phyloP scores from a whole-genome alignment of 192 early-diverging fungal species.

The Mycoemilia scoparia region DNA sequence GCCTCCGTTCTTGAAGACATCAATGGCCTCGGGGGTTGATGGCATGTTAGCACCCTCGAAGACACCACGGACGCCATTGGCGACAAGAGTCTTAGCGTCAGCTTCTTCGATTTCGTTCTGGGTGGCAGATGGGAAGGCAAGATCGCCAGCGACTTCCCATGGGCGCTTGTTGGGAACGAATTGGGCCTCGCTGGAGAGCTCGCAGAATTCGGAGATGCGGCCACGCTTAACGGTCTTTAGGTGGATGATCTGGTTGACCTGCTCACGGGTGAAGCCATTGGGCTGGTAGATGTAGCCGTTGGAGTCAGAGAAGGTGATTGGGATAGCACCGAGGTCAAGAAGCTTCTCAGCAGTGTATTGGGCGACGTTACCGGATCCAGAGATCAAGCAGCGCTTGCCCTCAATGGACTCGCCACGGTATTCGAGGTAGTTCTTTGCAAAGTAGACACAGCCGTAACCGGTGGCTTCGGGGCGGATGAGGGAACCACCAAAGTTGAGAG shows the following conservation, averaged over 20 bases:
- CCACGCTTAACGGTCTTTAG: slow-evolving; percentile 33
- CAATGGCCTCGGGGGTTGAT: slow-evolving; percentile 34
- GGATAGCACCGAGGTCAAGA: slow-evolving; percentile 29
- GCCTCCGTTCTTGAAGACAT: slow-evolving; percentile 26
- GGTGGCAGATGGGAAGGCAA: slow-evolving; percentile 36
- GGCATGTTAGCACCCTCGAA: slow-evolving; percentile 39
- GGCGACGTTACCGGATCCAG: slow-evolving; percentile 35
- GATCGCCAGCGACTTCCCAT: slow-evolving; percentile 30
- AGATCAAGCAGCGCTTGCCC: slow-evolving; percentile 31
- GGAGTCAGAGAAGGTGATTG: slow-evolving; percentile 35
- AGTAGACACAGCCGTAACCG: slow-evolving; percentile 37
- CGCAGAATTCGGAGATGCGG: slow-evolving; percentile 30
- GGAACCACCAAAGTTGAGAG: slow-evolving; percentile 31
- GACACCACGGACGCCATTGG: slow-evolving; percentile 29
- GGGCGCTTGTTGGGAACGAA: slow-evolving; percentile 33
- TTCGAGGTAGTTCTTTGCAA: slow-evolving; percentile 29
- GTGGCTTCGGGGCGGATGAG: slow-evolving; percentile 35
- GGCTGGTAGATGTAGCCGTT: slow-evolving; percentile 30
- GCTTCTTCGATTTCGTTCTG: slow-evolving; percentile 37
- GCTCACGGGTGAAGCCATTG: slow-evolving; percentile 28
- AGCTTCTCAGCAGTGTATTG: slow-evolving; percentile 36
- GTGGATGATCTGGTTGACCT: slow-evolving; percentile 31
- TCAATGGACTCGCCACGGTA: slow-evolving; percentile 28
- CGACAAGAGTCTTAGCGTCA: slow-evolving; percentile 29
- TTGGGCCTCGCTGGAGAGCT: slow-evolving; percentile 25